Evolutionary conservation across 768 basidiomycete genomes (phyloP).

Genomic region (Mycena haematopus): DNA sequence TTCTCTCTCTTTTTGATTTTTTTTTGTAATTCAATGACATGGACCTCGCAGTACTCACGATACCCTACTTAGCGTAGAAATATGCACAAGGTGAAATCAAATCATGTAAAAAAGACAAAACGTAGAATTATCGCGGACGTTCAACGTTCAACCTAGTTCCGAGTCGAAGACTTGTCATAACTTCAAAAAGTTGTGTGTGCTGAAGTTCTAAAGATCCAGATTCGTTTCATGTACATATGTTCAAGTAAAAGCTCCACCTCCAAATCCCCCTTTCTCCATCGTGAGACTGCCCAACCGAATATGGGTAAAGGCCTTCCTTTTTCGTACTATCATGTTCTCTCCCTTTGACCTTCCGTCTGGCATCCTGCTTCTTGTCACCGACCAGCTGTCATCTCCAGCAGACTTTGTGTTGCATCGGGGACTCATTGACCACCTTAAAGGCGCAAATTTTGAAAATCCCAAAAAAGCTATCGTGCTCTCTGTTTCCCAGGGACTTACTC

Average conservation of each 20-base stretch:
- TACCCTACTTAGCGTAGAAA: slow-evolving; percentile 54
- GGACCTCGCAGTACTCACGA: slow-evolving; percentile 70
- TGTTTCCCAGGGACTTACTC: slow-evolving; percentile 58
- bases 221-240: too few relatives aligned
- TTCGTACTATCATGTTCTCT: slow-evolving; percentile 48
- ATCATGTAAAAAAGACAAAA: slow-evolving; percentile 17
- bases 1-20: slow-evolving; percentile 36
- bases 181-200: too few relatives aligned
- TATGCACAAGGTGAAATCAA: slow-evolving; percentile 32
- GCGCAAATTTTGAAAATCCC: slow-evolving; percentile 8
- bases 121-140: background rate
- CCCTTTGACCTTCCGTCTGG: slow-evolving; percentile 58
- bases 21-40: slow-evolving; percentile 63
- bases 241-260: too few relatives aligned
- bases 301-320: slow-evolving; percentile 4
- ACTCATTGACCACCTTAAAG: slow-evolving; percentile 59
- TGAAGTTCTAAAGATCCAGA: too few relatives aligned
- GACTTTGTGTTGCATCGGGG: slow-evolving; percentile 73
- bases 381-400: slow-evolving; percentile 71
- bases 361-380: slow-evolving; percentile 68
- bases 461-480: slow-evolving; percentile 58
- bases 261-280: too few relatives aligned
- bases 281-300: too few relatives aligned
- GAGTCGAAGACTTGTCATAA: too few relatives aligned
- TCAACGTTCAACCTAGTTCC: too few relatives aligned